These are phyloP conservation scores for Excoecaria cochinchinensis DNA, from an alignment of 345 rosid species.

Conservation along the genomic window DNA sequence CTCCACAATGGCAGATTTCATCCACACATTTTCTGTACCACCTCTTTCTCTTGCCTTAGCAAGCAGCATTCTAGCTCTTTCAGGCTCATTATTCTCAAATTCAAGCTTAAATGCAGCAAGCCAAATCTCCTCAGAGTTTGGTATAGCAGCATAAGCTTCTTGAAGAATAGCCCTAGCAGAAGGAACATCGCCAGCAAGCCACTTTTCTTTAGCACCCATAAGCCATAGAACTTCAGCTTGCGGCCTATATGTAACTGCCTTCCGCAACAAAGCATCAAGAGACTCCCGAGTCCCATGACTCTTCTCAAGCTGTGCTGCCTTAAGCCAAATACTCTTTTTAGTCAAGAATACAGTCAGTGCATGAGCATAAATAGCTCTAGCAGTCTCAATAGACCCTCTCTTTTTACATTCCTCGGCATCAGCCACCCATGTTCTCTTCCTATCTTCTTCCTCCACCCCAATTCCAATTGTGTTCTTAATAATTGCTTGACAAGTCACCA, in stretches of 20 bases:
- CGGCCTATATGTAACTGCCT: conserved; percentile 83
- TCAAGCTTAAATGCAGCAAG: conserved; percentile 98
- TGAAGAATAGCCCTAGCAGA: conserved; percentile 90
- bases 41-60: conserved; percentile 95
- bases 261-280: conserved; percentile 78
- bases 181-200: conserved; percentile 97
- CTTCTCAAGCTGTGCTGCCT: conserved; percentile 96
- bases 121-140: conserved; percentile 90
- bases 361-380: conserved; percentile 85
- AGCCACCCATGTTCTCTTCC: conserved; percentile 97
- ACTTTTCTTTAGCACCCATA: conserved; percentile 97
- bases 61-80: conserved; percentile 90
- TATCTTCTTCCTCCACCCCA: conserved; percentile 95
- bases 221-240: conserved; percentile 98
- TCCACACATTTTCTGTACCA: conserved; percentile 96
- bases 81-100: conserved; percentile 94
- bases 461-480: conserved; percentile 69
- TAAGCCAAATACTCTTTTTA: conserved; percentile 93
- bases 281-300: conserved; percentile 89
- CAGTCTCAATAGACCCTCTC: conserved; percentile 85
- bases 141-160: conserved; percentile 93
- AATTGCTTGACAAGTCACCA: conserved; percentile 80
- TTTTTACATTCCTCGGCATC: conserved; percentile 98
- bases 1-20: conserved; percentile 96
- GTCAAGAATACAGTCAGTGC: conserved; percentile 83